These are phyloP conservation scores for Brassica carinata DNA, from an alignment of 345 rosid genomes.

Conservation along the genomic window DNA sequence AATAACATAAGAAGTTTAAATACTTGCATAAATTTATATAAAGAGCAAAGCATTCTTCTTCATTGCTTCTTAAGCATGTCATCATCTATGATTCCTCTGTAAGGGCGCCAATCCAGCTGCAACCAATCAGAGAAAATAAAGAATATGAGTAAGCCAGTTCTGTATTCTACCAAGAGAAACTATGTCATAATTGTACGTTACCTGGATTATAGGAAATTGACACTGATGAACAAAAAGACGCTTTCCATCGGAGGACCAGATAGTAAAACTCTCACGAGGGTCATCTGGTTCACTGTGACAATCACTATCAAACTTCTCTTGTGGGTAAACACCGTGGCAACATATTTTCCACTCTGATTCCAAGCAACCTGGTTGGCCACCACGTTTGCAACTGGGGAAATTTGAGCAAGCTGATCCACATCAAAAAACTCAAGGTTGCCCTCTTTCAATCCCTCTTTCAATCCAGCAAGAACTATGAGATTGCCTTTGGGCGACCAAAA, in stretches of 20 bases:
- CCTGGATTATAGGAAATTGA: background rate
- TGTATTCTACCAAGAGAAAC: background rate
- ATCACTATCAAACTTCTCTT: background rate
- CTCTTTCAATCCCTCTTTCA: constrained; percentile 46
- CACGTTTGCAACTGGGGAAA: constrained; percentile 59
- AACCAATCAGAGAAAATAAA: background rate
- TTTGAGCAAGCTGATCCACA: constrained; percentile 77
- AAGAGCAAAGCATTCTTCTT: too few species aligned
- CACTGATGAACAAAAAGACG: background rate
- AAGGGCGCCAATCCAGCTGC: background rate
- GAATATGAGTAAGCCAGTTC: background rate
- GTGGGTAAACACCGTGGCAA: background rate
- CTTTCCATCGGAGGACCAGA: background rate
- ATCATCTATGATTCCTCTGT: too few species aligned
- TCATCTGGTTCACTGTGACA: too few species aligned
- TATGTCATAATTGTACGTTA: background rate
- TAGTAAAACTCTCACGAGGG: background rate
- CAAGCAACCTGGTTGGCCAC: constrained; percentile 43
- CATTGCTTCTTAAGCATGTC: too few species aligned
- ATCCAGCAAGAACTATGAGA: constrained; percentile 63
- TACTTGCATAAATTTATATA: too few species aligned
- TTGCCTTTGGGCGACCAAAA: constrained; percentile 17
- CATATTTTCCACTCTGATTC: background rate
- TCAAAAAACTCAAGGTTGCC: constrained; percentile 79
- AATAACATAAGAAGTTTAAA: too few species aligned